Conservation (phyloP, 352 stramenopile genomes). For the Globisporangium polare region DNA sequence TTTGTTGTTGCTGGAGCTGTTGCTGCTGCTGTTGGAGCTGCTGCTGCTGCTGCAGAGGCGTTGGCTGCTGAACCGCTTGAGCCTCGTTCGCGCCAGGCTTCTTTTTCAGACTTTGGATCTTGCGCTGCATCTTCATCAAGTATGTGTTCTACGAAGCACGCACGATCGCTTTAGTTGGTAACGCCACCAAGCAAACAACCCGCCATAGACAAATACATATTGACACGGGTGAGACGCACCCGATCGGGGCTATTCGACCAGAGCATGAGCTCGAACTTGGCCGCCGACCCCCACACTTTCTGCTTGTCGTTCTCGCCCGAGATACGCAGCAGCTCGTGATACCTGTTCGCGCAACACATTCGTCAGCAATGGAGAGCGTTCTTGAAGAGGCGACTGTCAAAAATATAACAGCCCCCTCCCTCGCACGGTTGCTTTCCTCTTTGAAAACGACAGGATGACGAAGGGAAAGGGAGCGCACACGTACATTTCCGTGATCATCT, state of each 20-base stretch:
- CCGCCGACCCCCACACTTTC: constrained; percentile 79
- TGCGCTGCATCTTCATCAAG: constrained; percentile 80
- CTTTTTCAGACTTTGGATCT: constrained; percentile 78
- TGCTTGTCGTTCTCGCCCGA: constrained; percentile 79
- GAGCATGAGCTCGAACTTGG: constrained; percentile 86
- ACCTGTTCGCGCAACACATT: constrained; percentile 32
- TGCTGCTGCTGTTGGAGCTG: constrained; percentile 23
- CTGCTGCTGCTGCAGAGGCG: constrained; percentile 17
- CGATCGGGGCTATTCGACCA: constrained; percentile 74
- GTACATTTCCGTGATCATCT: constrained; percentile 88
- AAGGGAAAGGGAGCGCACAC: constrained; percentile 1
- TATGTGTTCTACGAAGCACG: constrained; percentile 54
- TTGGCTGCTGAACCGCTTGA: constrained; percentile 18
- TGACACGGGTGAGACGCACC: too few species aligned
- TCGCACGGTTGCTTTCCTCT: neutral
- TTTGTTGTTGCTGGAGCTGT: constrained; percentile 32
- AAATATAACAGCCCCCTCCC: neutral
- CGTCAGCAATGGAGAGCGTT: neutral
- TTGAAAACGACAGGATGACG: neutral
- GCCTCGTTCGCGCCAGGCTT: constrained; percentile 42
- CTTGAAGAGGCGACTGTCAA: constrained; percentile 4
- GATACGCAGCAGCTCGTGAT: constrained; percentile 81
- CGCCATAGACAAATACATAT: too few species aligned
- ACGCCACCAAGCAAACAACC: too few species aligned
- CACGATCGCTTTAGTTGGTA: neutral